Evolutionary conservation across 768 basidiomycete species (phyloP), one percentile per base, ranked within the genome.

Genomic region (Rhodotorula babjevae): DNA sequence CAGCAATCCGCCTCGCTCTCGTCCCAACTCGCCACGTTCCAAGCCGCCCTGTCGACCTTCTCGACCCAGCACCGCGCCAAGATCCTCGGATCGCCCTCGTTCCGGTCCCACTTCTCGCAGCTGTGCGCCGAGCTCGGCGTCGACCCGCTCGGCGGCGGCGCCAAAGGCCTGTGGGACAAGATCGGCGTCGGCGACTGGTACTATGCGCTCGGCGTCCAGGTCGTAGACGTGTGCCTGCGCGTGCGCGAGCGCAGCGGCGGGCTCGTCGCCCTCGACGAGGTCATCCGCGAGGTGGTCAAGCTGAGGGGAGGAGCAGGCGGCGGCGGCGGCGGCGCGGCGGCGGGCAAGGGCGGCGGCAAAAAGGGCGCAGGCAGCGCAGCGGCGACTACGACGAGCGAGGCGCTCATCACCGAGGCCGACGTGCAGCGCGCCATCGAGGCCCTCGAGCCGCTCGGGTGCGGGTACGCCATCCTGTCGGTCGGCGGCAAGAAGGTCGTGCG

Each of bases 71-170:
- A 97, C 80, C 88, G 92, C 62, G 87, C 89, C 56, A 87, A 89
- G 68, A 97, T 99, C 79, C 86, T 87, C 68, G 84, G 84, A 63
- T 90, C 95, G 76, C 92, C 95, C 3, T 85, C 86, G 7, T 94
- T 99, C 80, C 86, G 96, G 9, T 90, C 89, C 84, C 89, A 87
- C 29, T 98, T 98, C 82, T 91, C 93, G 76, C 89, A 91, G 69
- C 96, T 99, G 92, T 99, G 96, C 80, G 86, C 90, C 4, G 88
- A 89, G 25, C 91, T 99, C 67, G 93, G 93, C 46, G 92, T 99
- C 33, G 96, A 98, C 80, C 94, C 95, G 3, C 86, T 97, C 31
- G 79, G 79, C 0, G 78, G 78, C 9, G 78, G 78, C 0, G 69
- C 47, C 18, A 73, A 77, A 40, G 92, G 92, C 4, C 91, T 91